phyloP scores from a whole-genome alignment of 345 rosid genomes.

The Cardiospermum halicacabum region DNA sequence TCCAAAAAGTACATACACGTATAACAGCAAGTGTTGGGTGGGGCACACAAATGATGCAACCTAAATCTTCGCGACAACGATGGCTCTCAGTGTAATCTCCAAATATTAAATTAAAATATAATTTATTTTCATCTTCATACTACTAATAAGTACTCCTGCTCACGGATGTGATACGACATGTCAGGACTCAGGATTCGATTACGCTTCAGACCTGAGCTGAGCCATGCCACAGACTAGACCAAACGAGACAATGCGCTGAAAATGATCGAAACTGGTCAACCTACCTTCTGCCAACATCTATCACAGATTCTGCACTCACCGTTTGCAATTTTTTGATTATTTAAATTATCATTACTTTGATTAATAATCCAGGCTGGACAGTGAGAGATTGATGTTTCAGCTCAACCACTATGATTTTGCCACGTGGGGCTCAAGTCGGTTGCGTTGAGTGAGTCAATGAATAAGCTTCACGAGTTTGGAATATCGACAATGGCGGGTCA shows the following conservation, averaged over 20 bases:
- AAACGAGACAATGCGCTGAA: constrained; percentile 7
- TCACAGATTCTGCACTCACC: constrained; percentile 4
- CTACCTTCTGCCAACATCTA: background rate
- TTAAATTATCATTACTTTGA: too few species aligned
- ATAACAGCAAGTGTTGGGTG: background rate
- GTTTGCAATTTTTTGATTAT: background rate
- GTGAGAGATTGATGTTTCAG: too few species aligned
- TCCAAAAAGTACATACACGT: too few species aligned
- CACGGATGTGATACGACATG: too few species aligned
- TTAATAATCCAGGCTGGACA: background rate
- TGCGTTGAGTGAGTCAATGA: background rate
- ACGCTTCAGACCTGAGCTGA: too few species aligned
- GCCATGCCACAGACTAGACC: too few species aligned
- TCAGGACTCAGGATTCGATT: too few species aligned
- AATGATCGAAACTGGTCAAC: background rate
- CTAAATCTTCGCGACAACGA: background rate
- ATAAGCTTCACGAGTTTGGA: background rate
- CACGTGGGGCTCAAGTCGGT: background rate
- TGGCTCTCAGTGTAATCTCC: background rate
- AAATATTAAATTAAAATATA: too few species aligned
- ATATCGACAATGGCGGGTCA: background rate
- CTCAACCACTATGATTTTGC: background rate
- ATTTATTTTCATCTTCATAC: too few species aligned
- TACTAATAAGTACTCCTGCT: too few species aligned
- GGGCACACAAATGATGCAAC: constrained; percentile 3